Evolutionary conservation across 495 filamentous ascomycete species (phyloP).

Genomic region (Podospora anserina): DNA sequence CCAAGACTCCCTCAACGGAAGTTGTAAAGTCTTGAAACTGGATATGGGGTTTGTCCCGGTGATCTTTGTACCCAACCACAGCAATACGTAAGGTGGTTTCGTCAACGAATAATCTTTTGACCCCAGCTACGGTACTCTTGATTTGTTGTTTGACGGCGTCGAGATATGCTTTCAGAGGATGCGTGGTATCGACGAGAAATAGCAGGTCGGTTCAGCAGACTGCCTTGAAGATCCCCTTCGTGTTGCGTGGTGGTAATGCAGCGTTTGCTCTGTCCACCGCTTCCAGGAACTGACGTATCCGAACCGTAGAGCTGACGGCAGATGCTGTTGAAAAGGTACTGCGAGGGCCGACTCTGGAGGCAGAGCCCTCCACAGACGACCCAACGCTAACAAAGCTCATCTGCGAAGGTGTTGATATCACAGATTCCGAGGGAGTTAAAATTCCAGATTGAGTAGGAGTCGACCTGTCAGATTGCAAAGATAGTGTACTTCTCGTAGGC

Average conservation of each 20-base stretch:
- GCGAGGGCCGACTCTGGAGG: too few species aligned
- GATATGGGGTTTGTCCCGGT: constrained; percentile 29
- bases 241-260: not conserved
- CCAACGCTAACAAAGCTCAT: too few species aligned
- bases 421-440: too few species aligned
- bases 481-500: too few species aligned
- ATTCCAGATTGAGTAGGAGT: too few species aligned
- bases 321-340: too few species aligned
- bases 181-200: constrained; percentile 42
- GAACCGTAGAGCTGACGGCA: too few species aligned
- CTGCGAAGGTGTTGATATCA: too few species aligned
- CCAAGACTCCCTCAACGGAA: constrained; percentile 19
- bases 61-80: constrained; percentile 41
- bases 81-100: constrained; percentile 43
- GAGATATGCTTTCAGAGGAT: constrained; percentile 35
- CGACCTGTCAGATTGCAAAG: too few species aligned
- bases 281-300: too few species aligned
- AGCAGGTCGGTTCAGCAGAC: constrained; percentile 39
- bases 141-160: constrained; percentile 37
- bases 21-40: constrained; percentile 40
- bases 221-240: constrained; percentile 30
- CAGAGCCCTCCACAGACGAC: too few species aligned
- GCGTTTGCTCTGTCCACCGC: too few species aligned
- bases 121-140: constrained; percentile 34
- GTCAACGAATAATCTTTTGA: constrained; percentile 35